A percentile compares a stretch with the other conserved stretches of the same genome.
phyloP scores from a whole-genome alignment of 2,329 filamentous ascomycete genomes.

The Gliomastix tumulicola region DNA sequence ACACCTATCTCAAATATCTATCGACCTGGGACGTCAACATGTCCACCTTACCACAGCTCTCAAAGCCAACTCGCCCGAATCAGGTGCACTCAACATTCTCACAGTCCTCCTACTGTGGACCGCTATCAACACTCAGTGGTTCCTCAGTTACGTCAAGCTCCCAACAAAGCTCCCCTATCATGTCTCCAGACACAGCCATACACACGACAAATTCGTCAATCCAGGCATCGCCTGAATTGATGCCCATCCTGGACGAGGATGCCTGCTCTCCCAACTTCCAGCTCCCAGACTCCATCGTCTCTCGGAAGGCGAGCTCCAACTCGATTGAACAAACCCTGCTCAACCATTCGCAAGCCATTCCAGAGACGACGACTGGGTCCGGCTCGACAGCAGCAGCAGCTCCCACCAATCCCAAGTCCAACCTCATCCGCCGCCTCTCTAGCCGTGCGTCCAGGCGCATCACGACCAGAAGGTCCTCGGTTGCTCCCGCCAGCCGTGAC shows the following conservation, averaged over 20 bases:
- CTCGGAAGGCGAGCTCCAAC: conserved; percentile 50
- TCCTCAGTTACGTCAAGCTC: conserved; percentile 50
- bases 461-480: conserved; percentile 65
- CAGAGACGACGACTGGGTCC: too few relatives aligned
- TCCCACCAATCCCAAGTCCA: conserved; percentile 31
- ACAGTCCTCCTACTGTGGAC: conserved; percentile 30
- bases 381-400: conserved; percentile 13
- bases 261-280: conserved; percentile 50
- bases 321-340: conserved; percentile 57
- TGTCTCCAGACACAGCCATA: conserved; percentile 45
- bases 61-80: conserved; percentile 35
- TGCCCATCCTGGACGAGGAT: conserved; percentile 47
- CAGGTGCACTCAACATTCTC: conserved; percentile 37
- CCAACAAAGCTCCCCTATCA: conserved; percentile 47
- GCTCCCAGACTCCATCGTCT: conserved; percentile 66
- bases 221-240: conserved; percentile 60
- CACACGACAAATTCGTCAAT: conserved; percentile 56
- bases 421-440: conserved; percentile 77
- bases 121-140: conserved; percentile 46
- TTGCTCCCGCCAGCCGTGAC: conserved; percentile 70
- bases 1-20: conserved; percentile 12
- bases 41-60: conserved; percentile 30
- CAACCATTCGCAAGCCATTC: conserved; percentile 49
- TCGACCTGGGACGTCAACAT: conserved; percentile 26
- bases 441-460: conserved; percentile 67